phyloP scores from a whole-genome alignment of 306 rosid genomes.

The Inga leiocalycina region DNA sequence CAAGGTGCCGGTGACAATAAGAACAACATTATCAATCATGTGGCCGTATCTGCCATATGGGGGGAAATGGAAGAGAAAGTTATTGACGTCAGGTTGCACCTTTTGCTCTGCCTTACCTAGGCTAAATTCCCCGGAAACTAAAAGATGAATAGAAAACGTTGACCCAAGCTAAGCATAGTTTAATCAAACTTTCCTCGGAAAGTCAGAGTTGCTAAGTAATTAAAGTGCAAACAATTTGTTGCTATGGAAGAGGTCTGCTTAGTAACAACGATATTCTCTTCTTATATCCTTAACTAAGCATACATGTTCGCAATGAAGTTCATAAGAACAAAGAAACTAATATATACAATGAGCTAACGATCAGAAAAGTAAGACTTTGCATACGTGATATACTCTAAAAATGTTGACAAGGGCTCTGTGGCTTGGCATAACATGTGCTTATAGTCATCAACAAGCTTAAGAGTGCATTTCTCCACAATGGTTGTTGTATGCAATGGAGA shows the following conservation, averaged over 20 bases:
- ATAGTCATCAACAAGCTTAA: conserved; percentile 93
- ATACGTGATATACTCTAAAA: conserved; percentile 91
- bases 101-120: background rate
- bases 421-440: conserved; percentile 99
- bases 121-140: background rate
- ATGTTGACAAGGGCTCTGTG: conserved; percentile 87
- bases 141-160: conserved; percentile 3
- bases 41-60: conserved; percentile 80
- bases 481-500: conserved; percentile 96
- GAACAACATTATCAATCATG: conserved; percentile 98
- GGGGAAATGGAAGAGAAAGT: conserved; percentile 4
- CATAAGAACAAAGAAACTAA: background rate
- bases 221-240: background rate
- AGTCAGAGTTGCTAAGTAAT: background rate
- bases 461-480: conserved; percentile 94
- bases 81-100: conserved; percentile 13
- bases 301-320: background rate
- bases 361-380: conserved; percentile 33
- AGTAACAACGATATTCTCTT: background rate
- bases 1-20: conserved; percentile 97
- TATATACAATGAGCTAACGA: background rate
- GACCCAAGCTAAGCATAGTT: background rate
- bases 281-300: background rate
- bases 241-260: conserved; percentile 5
- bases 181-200: conserved; percentile 6